Evolutionary conservation across 106 monocot genomes (phyloP).

Genomic region (Cymbidium sinense): DNA sequence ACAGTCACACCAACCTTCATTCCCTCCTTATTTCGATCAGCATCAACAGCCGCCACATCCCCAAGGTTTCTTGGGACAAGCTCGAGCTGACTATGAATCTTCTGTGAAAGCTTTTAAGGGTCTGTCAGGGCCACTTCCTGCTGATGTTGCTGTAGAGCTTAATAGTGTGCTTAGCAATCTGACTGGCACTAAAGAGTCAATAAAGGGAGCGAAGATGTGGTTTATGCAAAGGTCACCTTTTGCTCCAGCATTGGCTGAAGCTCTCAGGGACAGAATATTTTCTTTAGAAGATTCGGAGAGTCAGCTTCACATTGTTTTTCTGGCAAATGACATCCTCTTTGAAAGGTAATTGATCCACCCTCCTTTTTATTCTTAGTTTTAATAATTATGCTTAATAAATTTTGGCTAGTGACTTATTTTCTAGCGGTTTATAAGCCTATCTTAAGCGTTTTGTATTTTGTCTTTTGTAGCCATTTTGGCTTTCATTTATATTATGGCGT

Average conservation of each 20-base stretch:
- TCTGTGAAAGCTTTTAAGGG: constrained; percentile 57
- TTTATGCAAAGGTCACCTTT: constrained; percentile 94
- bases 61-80: constrained; percentile 38
- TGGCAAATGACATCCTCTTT: constrained; percentile 96
- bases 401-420: not conserved
- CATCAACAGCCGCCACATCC: constrained; percentile 38
- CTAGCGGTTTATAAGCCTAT: not conserved
- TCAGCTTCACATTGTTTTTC: constrained; percentile 86
- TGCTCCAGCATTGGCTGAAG: constrained; percentile 88
- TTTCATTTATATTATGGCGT: not conserved
- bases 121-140: constrained; percentile 66
- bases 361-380: not conserved
- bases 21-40: constrained; percentile 55
- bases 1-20: constrained; percentile 42
- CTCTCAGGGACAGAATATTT: constrained; percentile 75
- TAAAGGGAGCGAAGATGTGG: constrained; percentile 96
- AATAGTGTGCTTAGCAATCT: constrained; percentile 52
- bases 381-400: not conserved
- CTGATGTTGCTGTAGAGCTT: constrained; percentile 84
- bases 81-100: constrained; percentile 44
- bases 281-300: constrained; percentile 80
- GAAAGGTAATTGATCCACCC: constrained; percentile 48
- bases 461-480: not conserved
- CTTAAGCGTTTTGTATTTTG: constrained; percentile 4
- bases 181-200: constrained; percentile 88